A percentile compares a stretch with the other conserved stretches of the same genome.
These are phyloP conservation scores for Pholiota conissans DNA, from an alignment of 768 basidiomycete genomes.

Conservation along the genomic window DNA sequence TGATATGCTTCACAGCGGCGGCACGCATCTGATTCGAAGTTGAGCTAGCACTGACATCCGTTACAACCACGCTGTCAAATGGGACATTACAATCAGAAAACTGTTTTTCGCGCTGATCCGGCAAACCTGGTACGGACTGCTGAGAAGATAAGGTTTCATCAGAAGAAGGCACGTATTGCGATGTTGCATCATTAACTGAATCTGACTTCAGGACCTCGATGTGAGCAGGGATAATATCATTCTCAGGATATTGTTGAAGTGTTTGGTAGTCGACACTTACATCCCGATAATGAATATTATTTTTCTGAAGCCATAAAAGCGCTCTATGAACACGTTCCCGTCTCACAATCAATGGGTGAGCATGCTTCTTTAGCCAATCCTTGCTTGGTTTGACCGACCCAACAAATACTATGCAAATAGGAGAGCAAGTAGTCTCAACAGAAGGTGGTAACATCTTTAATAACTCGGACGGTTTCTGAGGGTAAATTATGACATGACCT, in stretches of 20 bases:
- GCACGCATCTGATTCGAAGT: slow-evolving; percentile 26
- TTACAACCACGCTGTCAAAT: slow-evolving; percentile 27
- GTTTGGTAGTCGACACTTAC: slow-evolving; percentile 29
- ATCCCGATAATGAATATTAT: slow-evolving; percentile 36
- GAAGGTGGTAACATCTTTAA: slow-evolving; percentile 32
- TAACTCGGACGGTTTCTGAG: slow-evolving; percentile 30
- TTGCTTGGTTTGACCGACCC: slow-evolving; percentile 26
- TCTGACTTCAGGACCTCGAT: no score
- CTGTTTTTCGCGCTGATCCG: no score
- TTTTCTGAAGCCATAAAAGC: slow-evolving; percentile 32
- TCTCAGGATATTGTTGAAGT: no score
- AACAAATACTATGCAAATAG: slow-evolving; percentile 42
- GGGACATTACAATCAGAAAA: no score
- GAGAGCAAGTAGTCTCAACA: slow-evolving; percentile 31
- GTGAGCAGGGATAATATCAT: no score
- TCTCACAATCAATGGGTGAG: slow-evolving; percentile 33
- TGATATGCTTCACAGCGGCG: slow-evolving; percentile 33
- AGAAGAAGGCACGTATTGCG: no score
- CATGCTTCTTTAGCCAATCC: slow-evolving; percentile 32
- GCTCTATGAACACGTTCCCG: slow-evolving; percentile 30
- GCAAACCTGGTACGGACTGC: no score
- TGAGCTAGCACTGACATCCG: slow-evolving; percentile 29
- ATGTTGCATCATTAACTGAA: no score
- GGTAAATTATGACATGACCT: slow-evolving; percentile 43
- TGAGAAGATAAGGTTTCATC: no score